Evolutionary conservation across 768 basidiomycete species (phyloP).

Genomic region (Lactarius sp.): DNA sequence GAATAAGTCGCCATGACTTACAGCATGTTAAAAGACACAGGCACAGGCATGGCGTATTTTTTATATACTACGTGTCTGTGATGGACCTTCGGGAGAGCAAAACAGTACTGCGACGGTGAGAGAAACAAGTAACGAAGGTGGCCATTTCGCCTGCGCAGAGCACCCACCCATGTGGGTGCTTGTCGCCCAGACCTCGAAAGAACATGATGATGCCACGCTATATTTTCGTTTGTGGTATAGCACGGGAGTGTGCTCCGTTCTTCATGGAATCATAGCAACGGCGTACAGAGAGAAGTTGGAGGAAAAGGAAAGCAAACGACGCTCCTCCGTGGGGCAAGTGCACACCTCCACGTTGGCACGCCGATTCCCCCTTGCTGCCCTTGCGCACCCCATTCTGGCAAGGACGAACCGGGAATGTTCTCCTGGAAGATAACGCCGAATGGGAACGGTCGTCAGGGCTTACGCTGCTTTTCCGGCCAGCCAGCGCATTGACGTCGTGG

Average conservation of each 20-base stretch:
- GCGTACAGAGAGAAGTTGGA: background rate
- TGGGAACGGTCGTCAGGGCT: background rate
- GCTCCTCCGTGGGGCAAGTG: background rate
- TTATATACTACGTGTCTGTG: background rate
- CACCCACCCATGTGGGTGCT: background rate
- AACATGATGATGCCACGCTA: background rate
- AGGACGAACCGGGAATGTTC: background rate
- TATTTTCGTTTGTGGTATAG: background rate
- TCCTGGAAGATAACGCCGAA: background rate
- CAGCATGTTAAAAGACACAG: background rate
- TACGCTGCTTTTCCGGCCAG: background rate
- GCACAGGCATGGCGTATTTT: background rate
- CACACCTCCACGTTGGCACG: background rate
- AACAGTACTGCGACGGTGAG: background rate
- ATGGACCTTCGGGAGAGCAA: background rate
- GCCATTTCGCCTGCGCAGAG: background rate
- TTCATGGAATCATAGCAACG: background rate
- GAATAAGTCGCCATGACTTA: constrained; percentile 11
- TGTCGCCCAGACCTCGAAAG: background rate
- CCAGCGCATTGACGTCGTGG: background rate
- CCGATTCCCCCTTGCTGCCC: background rate
- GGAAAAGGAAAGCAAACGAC: background rate
- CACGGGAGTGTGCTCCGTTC: background rate
- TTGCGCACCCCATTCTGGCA: background rate
- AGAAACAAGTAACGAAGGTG: background rate